Evolutionary conservation across 2,329 filamentous ascomycete genomes (phyloP), one percentile per base, ranked within the genome.

Genomic region (Pseudopithomyces maydicus): DNA sequence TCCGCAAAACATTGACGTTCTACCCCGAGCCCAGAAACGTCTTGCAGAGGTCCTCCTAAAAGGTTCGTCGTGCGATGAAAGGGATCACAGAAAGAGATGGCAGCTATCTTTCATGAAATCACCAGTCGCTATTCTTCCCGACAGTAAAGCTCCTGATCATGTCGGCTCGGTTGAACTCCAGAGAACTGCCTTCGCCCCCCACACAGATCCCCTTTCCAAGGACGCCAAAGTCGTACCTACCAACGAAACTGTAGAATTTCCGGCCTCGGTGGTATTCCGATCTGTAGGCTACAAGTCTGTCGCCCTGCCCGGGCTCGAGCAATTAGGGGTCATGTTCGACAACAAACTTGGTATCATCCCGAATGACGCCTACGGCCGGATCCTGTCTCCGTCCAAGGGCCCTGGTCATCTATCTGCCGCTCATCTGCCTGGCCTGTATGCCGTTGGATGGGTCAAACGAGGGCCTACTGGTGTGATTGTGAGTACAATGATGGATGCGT

Each of bases 381-480:
- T 96, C 19, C 79, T 86, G 2, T 74, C 72, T 15, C 77, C 77
- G 2, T 63, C 66, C 8, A 51, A 50, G 15, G 72, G 70, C 2
- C 68, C 79, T 65, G 66, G 76, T 62, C 62, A 74, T 57, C 67
- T 81, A 51, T 66, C 80, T 63, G 77, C 82, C 59, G 68, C 80
- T 63, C 70, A 85, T 73, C 69, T 90, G 0, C 86, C 88, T 0
- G 92, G 94, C 0, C 76, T 97, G 26, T 99, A 99, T 77, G 96
- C 92, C 63, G 90, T 94, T 15, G 95, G 95, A 0, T 99, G 95
- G 95, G 92, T 97, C 10, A 98, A 98, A 79, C 86, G 90, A 35
- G 95, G 95, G 0, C 94, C 95, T 0, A 97, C 92, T 0, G 95
- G 95, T 2, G 93, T 98, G 3, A 99, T 99, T 73, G 94, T 94